Evolutionary conservation across 768 basidiomycete species (phyloP).

Genomic region (Paxillus rubicundulus): DNA sequence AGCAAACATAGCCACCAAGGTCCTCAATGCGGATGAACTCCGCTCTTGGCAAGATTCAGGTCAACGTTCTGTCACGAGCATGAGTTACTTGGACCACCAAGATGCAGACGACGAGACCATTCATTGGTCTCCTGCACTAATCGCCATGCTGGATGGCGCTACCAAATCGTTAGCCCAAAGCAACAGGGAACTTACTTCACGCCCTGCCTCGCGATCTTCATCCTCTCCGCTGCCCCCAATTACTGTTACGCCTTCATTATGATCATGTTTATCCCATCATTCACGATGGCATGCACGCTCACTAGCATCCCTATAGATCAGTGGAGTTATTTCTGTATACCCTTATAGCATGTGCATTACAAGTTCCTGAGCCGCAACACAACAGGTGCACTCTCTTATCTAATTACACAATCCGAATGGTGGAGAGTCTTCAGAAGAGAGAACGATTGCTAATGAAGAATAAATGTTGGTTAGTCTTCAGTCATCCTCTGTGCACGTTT

Average conservation of each 20-base stretch:
- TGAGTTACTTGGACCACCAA: constrained; percentile 16
- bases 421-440: constrained; percentile 1
- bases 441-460: neutral
- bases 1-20: constrained; percentile 53
- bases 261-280: constrained; percentile 7
- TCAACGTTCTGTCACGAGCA: constrained; percentile 13
- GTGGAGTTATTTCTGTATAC: constrained; percentile 26
- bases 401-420: constrained; percentile 11
- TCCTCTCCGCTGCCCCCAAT: constrained; percentile 38
- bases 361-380: neutral
- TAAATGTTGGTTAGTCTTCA: constrained; percentile 37
- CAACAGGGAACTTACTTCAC: constrained; percentile 23
- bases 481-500: constrained; percentile 69
- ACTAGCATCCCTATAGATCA: constrained; percentile 24
- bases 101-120: constrained; percentile 27
- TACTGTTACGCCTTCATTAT: constrained; percentile 42
- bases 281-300: constrained; percentile 7
- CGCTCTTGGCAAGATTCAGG: constrained; percentile 52
- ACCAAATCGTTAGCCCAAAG: constrained; percentile 24
- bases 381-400: constrained; percentile 14
- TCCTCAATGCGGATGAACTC: constrained; percentile 71
- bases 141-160: constrained; percentile 19
- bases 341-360: constrained; percentile 18
- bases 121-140: constrained; percentile 14
- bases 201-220: constrained; percentile 11